These are phyloP conservation scores for Xylariaceae sp. DNA, from an alignment of 2,329 filamentous ascomycete species.

Conservation along the genomic window DNA sequence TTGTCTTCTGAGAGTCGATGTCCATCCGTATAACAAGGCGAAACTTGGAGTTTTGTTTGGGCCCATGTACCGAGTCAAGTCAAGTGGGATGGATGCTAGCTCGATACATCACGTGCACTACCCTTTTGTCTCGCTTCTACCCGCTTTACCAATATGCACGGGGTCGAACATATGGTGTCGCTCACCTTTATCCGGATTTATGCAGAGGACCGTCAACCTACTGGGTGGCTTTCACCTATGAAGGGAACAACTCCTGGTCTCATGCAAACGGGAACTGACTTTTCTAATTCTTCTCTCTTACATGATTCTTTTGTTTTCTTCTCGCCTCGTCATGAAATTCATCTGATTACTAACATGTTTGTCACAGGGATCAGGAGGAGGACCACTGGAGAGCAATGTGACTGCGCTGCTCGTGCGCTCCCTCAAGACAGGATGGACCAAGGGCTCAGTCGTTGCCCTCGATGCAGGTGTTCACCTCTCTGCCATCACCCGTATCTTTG, in stretches of 20 bases:
- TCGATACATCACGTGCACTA: conserved; percentile 20
- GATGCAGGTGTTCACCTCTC: conserved; percentile 89
- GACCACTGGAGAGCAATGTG: conserved; percentile 82
- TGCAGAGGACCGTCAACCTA: conserved; percentile 9
- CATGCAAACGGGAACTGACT: no score
- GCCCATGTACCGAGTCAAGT: neutral
- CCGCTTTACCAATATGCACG: conserved; percentile 12
- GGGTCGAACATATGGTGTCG: conserved; percentile 17
- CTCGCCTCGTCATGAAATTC: neutral
- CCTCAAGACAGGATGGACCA: conserved; percentile 69
- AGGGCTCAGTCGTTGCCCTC: conserved; percentile 80
- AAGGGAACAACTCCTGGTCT: no score
- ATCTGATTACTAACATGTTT: no score
- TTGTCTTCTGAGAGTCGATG: no score
- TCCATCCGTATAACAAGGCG: neutral
- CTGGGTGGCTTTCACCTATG: no score
- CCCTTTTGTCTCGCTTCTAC: conserved; percentile 12
- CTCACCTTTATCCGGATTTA: conserved; percentile 9
- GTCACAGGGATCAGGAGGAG: conserved; percentile 80
- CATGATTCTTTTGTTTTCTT: neutral
- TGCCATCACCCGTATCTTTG: conserved; percentile 74
- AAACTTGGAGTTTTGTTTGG: no score
- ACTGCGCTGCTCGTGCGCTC: conserved; percentile 88
- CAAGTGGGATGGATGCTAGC: neutral
- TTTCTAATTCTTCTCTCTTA: no score